Base-by-base conservation (phyloP, 768 basidiomycete genomes). In the Filobasidium floriforme region DNA sequence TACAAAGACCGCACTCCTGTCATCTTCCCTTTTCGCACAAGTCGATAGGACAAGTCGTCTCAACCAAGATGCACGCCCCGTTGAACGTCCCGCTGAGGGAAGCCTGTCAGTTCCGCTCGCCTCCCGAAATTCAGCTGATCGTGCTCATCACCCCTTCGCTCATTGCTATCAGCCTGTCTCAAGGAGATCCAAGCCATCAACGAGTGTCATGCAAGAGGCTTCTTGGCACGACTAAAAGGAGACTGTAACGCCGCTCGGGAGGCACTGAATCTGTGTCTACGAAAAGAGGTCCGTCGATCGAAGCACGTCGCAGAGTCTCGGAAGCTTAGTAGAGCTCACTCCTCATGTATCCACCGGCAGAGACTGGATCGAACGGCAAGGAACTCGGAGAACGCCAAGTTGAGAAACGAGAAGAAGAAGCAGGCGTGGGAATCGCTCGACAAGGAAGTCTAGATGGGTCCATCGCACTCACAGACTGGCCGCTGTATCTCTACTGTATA, bases 131-230 rank as follows among this genome's bases (percentile, higher is more conserved):
- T n/a, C n/a, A n/a, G n/a, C n/a, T n/a, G n/a, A n/a, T n/a, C n/a
- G n/a, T n/a, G n/a, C n/a, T n/a, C n/a, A 18, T 14, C 54, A 24
- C 28, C 15, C 37, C 12, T 18, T 60, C 22, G 11, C 1, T 29
- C 14, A 1, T 18, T 43, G 15, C 24, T 32, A 15, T 41, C 63
- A 73, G 73, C 71, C 24, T 77, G 76, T 62, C 69, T 71, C 5
- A 73, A 76, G n/a, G 66, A 73, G 37, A 77, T 77, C 49, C 41
- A 65, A 18, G 76, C 76, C 6, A 71, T 77, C 14, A 68, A 74
- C 41, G 71, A 68, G 44, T 77, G 76, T 70, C 76, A 77, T 54
- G 72, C 73, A 41, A 60, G 68, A 55, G 76, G 76, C 0, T 51
- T 75, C 60, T 43, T 76, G 37, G 66, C 70, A 46, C 67, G 66